Base-by-base conservation (phyloP, 169 alveolate genomes). In the Cryptosporidium parvum region DNA sequence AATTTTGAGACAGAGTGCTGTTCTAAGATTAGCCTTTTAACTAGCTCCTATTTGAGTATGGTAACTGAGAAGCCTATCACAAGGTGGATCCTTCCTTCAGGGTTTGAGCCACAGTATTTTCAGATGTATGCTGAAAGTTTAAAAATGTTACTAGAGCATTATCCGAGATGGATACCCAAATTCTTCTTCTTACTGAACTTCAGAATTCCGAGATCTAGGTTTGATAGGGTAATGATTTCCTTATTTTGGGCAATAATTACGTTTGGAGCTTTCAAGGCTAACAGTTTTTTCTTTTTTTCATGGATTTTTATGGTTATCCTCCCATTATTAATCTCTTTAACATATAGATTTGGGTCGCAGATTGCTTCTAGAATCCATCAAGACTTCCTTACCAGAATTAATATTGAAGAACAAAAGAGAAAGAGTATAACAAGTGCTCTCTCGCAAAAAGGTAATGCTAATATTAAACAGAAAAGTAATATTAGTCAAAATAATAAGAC, bases 121-220 rank as follows among this genome's bases (percentile, higher is more conserved):
- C 89, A 80, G 62, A 80, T 42, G 75, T 80, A 80, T 48, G 89
- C 89, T 18, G 89, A 80, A 62, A 37, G 39, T 23, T 31, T 80
- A 26, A 80, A 80, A 80, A 45, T 39, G 26, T 9, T 65, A 23
- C 21, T 80, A 31, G 89, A 80, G 35, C 89, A 80, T 80, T 80
- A 62, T 8, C 89, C 89, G 21, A 59, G 89, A 45, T 80, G 89
- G 89, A 37, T 80, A 42, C 89, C 89, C 12, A 80, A 80, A 45
- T 62, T 80, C 29, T 80, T 61, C 16, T 80, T 62, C 59, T 39
- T 80, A 33, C 23, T 80, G 12, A 80, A 80, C 59, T 65, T 44
- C 45, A 61, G 89, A 67, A 80, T 80, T 62, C 89, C 89, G 23
- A 80, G 89, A 42, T 62, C 73, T 29, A 62, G 89, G 14, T 39